These are phyloP conservation scores for Camelina hispida DNA, from an alignment of 345 rosid species.

Conservation along the genomic window DNA sequence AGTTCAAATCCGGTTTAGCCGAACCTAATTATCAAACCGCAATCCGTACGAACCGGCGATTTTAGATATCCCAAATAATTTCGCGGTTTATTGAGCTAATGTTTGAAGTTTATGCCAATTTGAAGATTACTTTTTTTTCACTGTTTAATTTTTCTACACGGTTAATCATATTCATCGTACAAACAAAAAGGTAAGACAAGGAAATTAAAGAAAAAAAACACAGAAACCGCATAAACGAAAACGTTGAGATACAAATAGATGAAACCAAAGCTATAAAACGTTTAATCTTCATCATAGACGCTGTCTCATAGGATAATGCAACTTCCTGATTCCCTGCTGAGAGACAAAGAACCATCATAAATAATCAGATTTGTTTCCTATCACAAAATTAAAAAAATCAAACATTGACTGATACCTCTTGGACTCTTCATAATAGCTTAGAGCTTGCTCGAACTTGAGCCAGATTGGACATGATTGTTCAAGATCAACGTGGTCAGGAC, in stretches of 20 bases:
- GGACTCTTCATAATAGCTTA: conserved; percentile 61
- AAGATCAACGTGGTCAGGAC: conserved; percentile 66
- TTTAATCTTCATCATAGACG: conserved; percentile 21
- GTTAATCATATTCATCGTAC: conserved; percentile 31
- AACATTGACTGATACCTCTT: conserved; percentile 53
- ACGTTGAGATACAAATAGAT: conserved; percentile 24
- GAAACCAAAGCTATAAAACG: conserved; percentile 8
- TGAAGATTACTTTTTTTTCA: neutral
- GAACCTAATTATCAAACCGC: conserved; percentile 3
- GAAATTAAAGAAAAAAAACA: neutral
- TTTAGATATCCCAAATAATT: neutral
- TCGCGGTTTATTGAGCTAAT: neutral
- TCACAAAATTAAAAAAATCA: no score
- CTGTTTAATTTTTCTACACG: conserved; percentile 19
- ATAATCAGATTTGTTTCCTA: no score
- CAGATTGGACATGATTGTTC: conserved; percentile 63
- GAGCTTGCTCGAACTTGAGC: conserved; percentile 84
- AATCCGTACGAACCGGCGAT: neutral
- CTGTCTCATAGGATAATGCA: conserved; percentile 64
- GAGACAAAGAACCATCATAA: conserved; percentile 4
- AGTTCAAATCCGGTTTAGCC: conserved; percentile 27
- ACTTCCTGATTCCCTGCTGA: conserved; percentile 57
- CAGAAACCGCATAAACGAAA: conserved; percentile 8
- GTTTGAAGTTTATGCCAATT: neutral
- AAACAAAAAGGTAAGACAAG: neutral